These are phyloP conservation scores for Ascoidea asiatica DNA, from an alignment of 805 yeast genomes.

Conservation along the genomic window DNA sequence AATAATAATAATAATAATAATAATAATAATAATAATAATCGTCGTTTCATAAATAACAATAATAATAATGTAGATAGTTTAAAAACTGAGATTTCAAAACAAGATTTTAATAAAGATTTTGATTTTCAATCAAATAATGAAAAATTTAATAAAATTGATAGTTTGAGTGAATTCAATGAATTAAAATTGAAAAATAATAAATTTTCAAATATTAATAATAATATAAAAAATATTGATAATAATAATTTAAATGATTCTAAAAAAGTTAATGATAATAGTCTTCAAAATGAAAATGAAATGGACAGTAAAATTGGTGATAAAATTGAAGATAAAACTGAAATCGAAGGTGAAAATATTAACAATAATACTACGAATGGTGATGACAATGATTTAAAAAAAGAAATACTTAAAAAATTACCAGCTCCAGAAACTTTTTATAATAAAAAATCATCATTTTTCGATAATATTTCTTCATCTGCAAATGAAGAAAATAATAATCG, in stretches of 20 bases:
- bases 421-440: slow-evolving; percentile 37
- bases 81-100: slow-evolving; percentile 28
- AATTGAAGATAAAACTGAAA: too few species aligned
- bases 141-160: slow-evolving; percentile 43
- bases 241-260: too few species aligned
- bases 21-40: too few species aligned
- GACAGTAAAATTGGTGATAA: too few species aligned
- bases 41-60: slow-evolving; percentile 2
- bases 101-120: slow-evolving; percentile 65
- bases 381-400: too few species aligned
- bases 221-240: too few species aligned
- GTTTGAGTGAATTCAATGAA: too few species aligned
- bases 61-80: slow-evolving; percentile 5
- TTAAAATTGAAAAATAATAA: too few species aligned
- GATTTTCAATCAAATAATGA: slow-evolving; percentile 70
- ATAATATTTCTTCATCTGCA: slow-evolving; percentile 62
- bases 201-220: too few species aligned
- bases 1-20: too few species aligned
- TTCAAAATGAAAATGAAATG: too few species aligned
- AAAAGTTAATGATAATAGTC: too few species aligned
- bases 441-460: slow-evolving; percentile 80
- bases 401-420: background rate
- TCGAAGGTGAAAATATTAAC: slow-evolving; percentile 21
- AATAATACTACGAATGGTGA: slow-evolving; percentile 16
- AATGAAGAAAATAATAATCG: slow-evolving; percentile 24